Base-by-base conservation (phyloP, 2,329 filamentous ascomycete species). In the Bimuria novae-zelandiae region DNA sequence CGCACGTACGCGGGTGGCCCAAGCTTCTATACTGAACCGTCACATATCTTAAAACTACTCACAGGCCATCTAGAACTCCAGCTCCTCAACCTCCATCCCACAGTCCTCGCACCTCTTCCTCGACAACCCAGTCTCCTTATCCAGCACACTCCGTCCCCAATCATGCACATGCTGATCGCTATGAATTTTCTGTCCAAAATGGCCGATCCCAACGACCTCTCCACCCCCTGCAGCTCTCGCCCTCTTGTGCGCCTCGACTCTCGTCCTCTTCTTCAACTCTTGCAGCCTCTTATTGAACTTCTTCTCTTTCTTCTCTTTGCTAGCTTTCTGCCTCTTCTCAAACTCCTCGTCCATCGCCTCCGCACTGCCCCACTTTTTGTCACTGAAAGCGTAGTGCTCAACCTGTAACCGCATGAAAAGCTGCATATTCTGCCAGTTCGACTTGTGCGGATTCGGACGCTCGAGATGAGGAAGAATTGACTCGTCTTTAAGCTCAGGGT, bases 401-500 rank as follows among this genome's bases (percentile, higher is more conserved):
- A 99, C 90, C 70, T 99, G 94, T 55, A 86, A 95, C 0, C 94
- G 88, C 19, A 99, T 80, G 71, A 94, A 99, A 2, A 99, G 83
- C 88, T 96, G 96, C 94, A 99, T 99, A 78, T 96, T 91, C 73
- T 97, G 92, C 90, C 92, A 99, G 53, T 92, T 92, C 0, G 89
- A 86, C 72, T 97, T 97, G 76, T 97, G 94, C 0, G 94, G 94
- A 65, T 99, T 99, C 1, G 94, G 93, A 29, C 88, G 87, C 49
- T 89, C 89, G 7, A 99, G 81, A 71, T 95, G 92, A 0, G 93
- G 93, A 0, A 99, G 80, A 1, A 99, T 79, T 14, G 92, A 89
- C 52, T 86, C 83, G 67, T 99, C 94, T 64, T 89, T 88, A n/a
- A 99, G 82, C 73, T 99, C 94, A 30, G 92, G 90, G 67, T 97